These are phyloP conservation scores for Hansenula sp. DNA, from an alignment of 1,139 yeast genomes.

Conservation along the genomic window DNA sequence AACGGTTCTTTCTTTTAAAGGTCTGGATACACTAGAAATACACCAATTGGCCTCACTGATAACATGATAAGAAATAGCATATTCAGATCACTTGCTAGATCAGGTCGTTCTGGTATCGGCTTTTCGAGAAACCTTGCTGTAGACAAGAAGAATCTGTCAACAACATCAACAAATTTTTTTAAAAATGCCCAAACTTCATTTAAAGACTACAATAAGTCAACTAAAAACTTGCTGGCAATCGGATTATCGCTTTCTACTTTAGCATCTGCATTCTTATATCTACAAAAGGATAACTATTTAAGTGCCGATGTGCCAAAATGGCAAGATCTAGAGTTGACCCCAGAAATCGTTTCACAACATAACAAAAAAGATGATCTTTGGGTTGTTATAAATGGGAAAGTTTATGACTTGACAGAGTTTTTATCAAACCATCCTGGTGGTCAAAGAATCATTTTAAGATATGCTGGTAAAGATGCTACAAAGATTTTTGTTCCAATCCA, in stretches of 20 bases:
- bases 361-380: constrained; percentile 74
- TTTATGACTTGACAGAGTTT: constrained; percentile 79
- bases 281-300: not conserved
- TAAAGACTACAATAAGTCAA: no score
- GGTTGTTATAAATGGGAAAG: constrained; percentile 83
- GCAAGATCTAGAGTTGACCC: constrained; percentile 20
- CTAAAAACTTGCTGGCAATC: not conserved
- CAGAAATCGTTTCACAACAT: constrained; percentile 51
- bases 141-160: no score
- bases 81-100: no score
- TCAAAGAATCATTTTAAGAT: constrained; percentile 59
- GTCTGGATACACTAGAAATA: no score
- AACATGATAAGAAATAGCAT: no score
- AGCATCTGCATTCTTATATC: not conserved
- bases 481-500: constrained; percentile 84
- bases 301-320: constrained; percentile 1
- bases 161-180: no score
- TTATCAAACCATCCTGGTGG: constrained; percentile 90
- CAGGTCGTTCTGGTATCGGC: no score
- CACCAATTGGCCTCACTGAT: no score
- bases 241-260: not conserved
- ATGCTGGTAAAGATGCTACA: constrained; percentile 92
- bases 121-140: no score
- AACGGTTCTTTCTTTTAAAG: no score
- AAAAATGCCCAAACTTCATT: no score